A percentile compares a stretch with the other conserved stretches of the same genome.
Conservation (phyloP, 495 filamentous ascomycete genomes). For the Letharia columbiana region DNA sequence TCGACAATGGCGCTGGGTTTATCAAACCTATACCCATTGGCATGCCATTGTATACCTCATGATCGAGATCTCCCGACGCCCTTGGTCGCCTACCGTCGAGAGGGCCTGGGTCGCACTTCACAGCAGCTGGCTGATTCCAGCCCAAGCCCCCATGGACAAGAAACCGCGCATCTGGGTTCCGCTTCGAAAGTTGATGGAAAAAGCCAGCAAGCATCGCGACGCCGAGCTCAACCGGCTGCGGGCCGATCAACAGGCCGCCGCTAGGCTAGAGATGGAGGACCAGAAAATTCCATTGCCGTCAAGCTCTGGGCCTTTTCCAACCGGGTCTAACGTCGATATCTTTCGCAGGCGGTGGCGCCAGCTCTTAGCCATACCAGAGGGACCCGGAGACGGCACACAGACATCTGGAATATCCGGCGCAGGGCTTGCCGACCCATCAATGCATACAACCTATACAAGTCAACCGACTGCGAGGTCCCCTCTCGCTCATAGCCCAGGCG, state of each 20-base stretch:
- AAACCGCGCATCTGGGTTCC: constrained; percentile 1
- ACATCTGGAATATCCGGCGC: not conserved
- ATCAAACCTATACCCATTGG: constrained; percentile 73
- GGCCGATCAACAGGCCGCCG: constrained; percentile 7
- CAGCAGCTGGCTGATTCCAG: not conserved
- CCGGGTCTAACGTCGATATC: not conserved
- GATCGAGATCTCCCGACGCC: constrained; percentile 9
- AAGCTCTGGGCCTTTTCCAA: constrained; percentile 6
- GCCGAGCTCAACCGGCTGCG: constrained; percentile 10
- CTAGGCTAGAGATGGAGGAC: constrained; percentile 1
- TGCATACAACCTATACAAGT: constrained; percentile 4
- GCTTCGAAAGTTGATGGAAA: constrained; percentile 7
- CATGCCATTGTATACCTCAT: constrained; percentile 57
- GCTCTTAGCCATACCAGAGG: constrained; percentile 1
- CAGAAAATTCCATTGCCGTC: constrained; percentile 6
- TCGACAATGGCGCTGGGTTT: constrained; percentile 73
- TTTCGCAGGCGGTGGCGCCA: constrained; percentile 9
- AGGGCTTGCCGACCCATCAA: constrained; percentile 6
- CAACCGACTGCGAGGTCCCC: not conserved
- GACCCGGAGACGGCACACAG: not conserved
- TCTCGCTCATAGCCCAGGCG: not conserved
- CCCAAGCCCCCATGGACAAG: not conserved
- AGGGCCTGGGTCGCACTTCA: constrained; percentile 7
- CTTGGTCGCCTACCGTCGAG: constrained; percentile 6
- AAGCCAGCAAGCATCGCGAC: constrained; percentile 12